phyloP scores from a whole-genome alignment of 2,329 filamentous ascomycete species.

The Microthyrium microscopicum region DNA sequence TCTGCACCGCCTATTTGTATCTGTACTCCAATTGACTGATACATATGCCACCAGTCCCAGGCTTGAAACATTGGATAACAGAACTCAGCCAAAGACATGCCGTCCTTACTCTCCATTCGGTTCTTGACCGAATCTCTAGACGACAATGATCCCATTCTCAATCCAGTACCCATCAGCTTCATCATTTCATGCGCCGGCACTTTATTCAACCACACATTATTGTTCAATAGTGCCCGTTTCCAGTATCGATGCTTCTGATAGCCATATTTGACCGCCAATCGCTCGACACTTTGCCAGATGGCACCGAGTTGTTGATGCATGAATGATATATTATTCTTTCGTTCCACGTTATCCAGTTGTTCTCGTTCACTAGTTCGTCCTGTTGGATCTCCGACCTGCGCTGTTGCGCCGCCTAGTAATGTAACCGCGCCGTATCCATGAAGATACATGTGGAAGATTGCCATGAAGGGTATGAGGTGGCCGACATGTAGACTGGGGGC shows the following conservation, averaged over 20 bases:
- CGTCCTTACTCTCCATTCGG: conserved; percentile 69
- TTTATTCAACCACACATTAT: conserved; percentile 66
- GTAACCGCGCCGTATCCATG: conserved; percentile 53
- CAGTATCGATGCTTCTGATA: conserved; percentile 48
- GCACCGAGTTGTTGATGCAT: conserved; percentile 54
- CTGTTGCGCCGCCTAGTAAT: conserved; percentile 56
- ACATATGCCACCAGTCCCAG: conserved; percentile 93
- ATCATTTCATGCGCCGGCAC: conserved; percentile 59
- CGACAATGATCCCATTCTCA: conserved; percentile 74
- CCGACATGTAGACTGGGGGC: conserved; percentile 65
- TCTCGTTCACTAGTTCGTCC: conserved; percentile 47
- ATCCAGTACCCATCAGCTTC: conserved; percentile 52
- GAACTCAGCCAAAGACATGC: conserved; percentile 91
- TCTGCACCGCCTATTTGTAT: conserved; percentile 91
- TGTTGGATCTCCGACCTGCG: conserved; percentile 63
- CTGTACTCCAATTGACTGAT: conserved; percentile 45
- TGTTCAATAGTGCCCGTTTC: conserved; percentile 56
- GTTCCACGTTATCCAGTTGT: conserved; percentile 32
- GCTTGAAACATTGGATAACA: conserved; percentile 84
- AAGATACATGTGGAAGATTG: conserved; percentile 69
- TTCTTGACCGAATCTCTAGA: conserved; percentile 75
- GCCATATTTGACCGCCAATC: conserved; percentile 47
- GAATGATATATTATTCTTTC: conserved; percentile 47
- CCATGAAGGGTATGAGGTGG: conserved; percentile 67
- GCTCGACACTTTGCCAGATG: conserved; percentile 59